These are phyloP conservation scores for Teratosphaeria nubilosa DNA, from an alignment of 2,329 filamentous ascomycete species.

Conservation along the genomic window DNA sequence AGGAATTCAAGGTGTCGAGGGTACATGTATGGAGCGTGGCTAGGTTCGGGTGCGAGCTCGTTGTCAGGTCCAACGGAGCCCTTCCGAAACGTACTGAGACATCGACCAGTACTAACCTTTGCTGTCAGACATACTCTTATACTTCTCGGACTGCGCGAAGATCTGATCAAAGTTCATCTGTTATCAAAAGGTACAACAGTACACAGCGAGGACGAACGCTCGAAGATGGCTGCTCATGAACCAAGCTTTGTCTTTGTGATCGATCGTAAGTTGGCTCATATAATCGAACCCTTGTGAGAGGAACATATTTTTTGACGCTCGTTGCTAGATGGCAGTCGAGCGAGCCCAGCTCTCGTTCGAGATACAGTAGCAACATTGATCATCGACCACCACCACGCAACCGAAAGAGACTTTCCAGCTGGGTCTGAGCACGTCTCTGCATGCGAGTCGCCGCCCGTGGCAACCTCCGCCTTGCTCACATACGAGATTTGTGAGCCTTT, in stretches of 20 bases:
- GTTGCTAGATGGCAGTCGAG: constrained; percentile 43
- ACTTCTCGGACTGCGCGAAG: constrained; percentile 45
- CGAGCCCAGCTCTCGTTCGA: constrained; percentile 44
- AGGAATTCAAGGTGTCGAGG: too few relatives aligned
- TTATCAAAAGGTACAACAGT: constrained; percentile 50
- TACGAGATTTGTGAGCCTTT: constrained; percentile 53
- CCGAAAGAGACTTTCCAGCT: constrained; percentile 49
- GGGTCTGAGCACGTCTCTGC: constrained; percentile 49
- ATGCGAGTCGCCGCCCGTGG: constrained; percentile 54
- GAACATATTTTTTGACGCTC: not conserved
- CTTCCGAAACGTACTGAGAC: too few relatives aligned
- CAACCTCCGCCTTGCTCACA: constrained; percentile 53
- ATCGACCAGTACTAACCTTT: too few relatives aligned
- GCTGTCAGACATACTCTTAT: constrained; percentile 40
- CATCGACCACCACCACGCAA: constrained; percentile 52
- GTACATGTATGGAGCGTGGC: too few relatives aligned
- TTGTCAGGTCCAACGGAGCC: too few relatives aligned
- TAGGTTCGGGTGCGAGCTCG: too few relatives aligned
- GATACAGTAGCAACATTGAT: constrained; percentile 42
- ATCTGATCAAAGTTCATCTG: constrained; percentile 48
- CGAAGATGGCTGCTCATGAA: constrained; percentile 39
- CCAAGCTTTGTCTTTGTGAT: constrained; percentile 53
- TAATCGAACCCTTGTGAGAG: not conserved
- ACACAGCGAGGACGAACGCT: constrained; percentile 44
- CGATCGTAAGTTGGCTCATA: constrained; percentile 32